Evolutionary conservation across 1,139 yeast genomes (phyloP), one percentile per base, ranked within the genome.

Genomic region (Kurtzmaniella quercitrusa): DNA sequence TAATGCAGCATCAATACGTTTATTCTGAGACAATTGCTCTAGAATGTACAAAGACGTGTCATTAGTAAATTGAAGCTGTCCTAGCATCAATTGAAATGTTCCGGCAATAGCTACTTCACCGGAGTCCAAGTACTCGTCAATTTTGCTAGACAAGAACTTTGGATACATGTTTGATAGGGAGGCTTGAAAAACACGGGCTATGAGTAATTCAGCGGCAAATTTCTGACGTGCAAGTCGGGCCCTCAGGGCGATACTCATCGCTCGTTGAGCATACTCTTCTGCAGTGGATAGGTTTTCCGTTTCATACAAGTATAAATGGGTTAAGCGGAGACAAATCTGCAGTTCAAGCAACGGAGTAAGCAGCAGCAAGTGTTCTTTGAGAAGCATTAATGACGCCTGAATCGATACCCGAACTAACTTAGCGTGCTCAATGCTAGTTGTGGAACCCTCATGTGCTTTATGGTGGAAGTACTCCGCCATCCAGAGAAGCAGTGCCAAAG

Each of bases 221-320:
- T 58, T 56, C 17, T 59, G 41, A 3, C 45, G 44, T 1, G 45
- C 27, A n/a, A 60, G 46, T 18, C 53, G 48, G 46, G 60, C 64
- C 42, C 75, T 57, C 11, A 56, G 50, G 6, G 77, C 60, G 3
- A 75, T 49, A 1, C 62, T 50, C 1, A 73, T 55, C 2, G 79
- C 75, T 46, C 58, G 59, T 38, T 59, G 60, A n/a, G 68, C 60
- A 43, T 66, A 68, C 2, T 60, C 65, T 25, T 71, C 73, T 0
- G 81, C 80, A 23, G 58, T 49, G 34, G 64, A 65, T 12, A 58
- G 48, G 45, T 68, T 66, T 12, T 58, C 59, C 0, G 81, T 76
- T 46, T 77, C 82, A 18, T 52, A 49, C 38, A 65, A 63, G 45
- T 70, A 63, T 2, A 75, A 42, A 15, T 53, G 53, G 0, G 78